Base-by-base conservation (phyloP, 192 early-diverging fungal species). In the Coemansia sp. region DNA sequence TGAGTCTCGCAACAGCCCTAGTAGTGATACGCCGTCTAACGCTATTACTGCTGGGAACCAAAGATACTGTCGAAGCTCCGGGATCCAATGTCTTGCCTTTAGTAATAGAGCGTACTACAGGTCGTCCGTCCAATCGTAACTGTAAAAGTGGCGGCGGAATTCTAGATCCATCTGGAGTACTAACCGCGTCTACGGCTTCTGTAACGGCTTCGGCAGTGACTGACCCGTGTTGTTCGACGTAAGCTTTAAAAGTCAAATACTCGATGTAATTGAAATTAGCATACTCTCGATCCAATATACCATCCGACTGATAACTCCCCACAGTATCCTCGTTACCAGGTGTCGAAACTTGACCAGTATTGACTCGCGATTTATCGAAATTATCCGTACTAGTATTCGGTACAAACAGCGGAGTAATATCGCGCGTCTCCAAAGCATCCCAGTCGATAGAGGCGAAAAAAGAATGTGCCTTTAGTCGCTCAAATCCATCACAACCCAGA, bases 401-500 rank as follows among this genome's bases (percentile, higher is more conserved):
- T 2, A 89, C 82, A 70, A 93, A 96, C 9, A 91, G 86, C 15
- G 95, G 91, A 0, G 50, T 62, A 1, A 88, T 82, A 60, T 89
- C 70, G 67, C 91, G 91, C 2, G 79, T 69, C 36, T 90, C 89
- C 22, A 96, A 76, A 19, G 68, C 68, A 15, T 83, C 77, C 95
- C 95, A 98, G 19, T 93, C 90, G 41, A 91, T 80, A 6, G 76
- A 77, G 10, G 78, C 75, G 44, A 98, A 92, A 81, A 90, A 96
- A n/a, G 94, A 86, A 69, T 96, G 95, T 7, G 61, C 71, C 48
- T 84, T 84, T 8, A 98, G 73, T 3, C 77, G 72, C 46, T 83
- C 79, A 20, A 88, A 75, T 2, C 96, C 72, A 4, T 89, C 89
- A 42, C 83, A 77, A 20, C 97, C 97, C 13, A 98, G 84, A 0